Evolutionary conservation across 192 early-diverging fungal species (phyloP).

Genomic region (Linnemannia schmuckeri): DNA sequence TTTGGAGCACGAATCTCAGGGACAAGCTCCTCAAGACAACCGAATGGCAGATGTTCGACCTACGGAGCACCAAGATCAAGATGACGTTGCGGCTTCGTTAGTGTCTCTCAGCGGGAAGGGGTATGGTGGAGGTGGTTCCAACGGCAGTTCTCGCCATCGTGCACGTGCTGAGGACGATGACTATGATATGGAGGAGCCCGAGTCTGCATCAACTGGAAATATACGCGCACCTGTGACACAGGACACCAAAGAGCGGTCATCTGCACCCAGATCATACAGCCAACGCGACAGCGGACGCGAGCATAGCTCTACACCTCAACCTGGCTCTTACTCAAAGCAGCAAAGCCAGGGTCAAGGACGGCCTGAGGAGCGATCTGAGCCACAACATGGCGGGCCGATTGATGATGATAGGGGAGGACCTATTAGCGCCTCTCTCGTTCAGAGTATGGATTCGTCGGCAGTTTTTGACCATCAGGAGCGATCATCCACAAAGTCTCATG

Average conservation of each 20-base stretch:
- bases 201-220: not conserved
- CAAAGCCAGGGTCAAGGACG: not conserved
- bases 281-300: not conserved
- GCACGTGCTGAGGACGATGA: slow-evolving; percentile 36
- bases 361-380: not conserved
- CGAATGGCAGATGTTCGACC: not conserved
- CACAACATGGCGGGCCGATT: not conserved
- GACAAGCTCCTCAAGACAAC: not conserved
- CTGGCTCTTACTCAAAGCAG: not conserved
- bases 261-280: not conserved
- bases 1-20: not conserved
- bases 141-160: not conserved
- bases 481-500: not conserved
- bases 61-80: slow-evolving; percentile 43
- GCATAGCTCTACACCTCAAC: not conserved
- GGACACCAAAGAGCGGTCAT: not conserved
- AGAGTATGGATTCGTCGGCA: not conserved
- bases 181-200: slow-evolving; percentile 52
- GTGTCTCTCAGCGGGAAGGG: slow-evolving; percentile 52
- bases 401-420: not conserved
- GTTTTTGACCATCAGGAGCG: not conserved
- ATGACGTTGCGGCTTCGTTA: slow-evolving; percentile 50
- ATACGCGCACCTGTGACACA: not conserved
- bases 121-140: not conserved
- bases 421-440: not conserved